Evolutionary conservation across 306 rosid genomes (phyloP), one percentile per base, ranked within the genome.

Genomic region (Vigna nakashimae): DNA sequence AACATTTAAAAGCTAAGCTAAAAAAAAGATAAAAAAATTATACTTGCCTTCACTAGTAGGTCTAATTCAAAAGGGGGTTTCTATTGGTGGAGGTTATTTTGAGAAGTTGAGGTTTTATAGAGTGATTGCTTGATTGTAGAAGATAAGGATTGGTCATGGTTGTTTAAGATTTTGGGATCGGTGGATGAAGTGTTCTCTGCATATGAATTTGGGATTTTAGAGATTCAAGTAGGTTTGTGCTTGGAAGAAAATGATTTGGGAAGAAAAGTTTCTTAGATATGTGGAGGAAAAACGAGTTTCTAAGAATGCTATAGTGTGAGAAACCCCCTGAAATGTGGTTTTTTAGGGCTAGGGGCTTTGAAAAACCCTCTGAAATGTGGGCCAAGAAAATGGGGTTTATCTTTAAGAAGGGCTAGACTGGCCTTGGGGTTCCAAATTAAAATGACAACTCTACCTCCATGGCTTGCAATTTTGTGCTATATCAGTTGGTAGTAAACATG

Each of bases 161-260:
- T 40, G 69, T 65, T 58, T 67, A 65, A 89, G 84, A 91, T 68
- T 88, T 95, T 95, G 14, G 87, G 91, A 65, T 92, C 83, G 6
- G 71, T 18, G 0, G 98, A 97, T 14, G 97, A 91, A 56, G 91
- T 88, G 51, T 95, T 95, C 69, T 95, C 98, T 6, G 89, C 59
- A 71, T 81, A 67, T 11, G 83, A 57, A 11, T 80, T 74, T 52
- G 80, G 59, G 53, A 10, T 22, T 70, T 88, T 84, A 75, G 87
- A 65, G 76, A 72, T 82, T 59, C 66, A 59, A 53, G 55, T 82
- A 69, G 85, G 57, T 62, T 85, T 91, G 17, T 40, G 59, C 73
- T 89, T 92, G 40, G 86, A 83, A 48, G 98, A 89, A 56, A 91
- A 62, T 58, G 98, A 92, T 85, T 87, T 88, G 46, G 97, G 94